These are phyloP conservation scores for Yarrowia phangngaensis DNA, from an alignment of 805 yeast species.

Conservation along the genomic window DNA sequence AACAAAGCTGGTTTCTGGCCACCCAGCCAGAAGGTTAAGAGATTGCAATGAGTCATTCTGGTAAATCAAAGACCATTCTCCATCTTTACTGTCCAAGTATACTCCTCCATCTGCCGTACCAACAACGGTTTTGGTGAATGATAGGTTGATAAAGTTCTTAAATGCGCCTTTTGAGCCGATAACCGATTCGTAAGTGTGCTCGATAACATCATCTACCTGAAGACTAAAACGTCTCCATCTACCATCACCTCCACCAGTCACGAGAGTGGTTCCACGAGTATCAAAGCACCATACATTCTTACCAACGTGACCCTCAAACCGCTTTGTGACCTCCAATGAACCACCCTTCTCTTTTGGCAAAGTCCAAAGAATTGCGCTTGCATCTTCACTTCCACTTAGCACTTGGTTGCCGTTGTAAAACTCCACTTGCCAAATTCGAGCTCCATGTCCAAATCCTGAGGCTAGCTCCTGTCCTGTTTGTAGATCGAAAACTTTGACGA, in stretches of 20 bases:
- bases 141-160: constrained; percentile 56
- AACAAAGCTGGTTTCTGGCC: neutral
- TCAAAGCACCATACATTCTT: constrained; percentile 80
- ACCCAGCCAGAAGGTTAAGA: constrained; percentile 12
- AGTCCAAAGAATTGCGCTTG: constrained; percentile 77
- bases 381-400: constrained; percentile 80
- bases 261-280: constrained; percentile 54
- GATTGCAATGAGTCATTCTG: constrained; percentile 1
- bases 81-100: neutral
- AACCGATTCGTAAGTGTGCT: neutral
- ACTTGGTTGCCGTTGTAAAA: constrained; percentile 48
- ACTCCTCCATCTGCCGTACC: constrained; percentile 18
- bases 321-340: constrained; percentile 44
- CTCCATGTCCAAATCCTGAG: constrained; percentile 94
- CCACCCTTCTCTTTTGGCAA: constrained; percentile 37
- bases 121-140: neutral
- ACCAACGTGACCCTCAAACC: constrained; percentile 71
- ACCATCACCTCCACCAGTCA: constrained; percentile 86
- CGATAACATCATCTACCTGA: constrained; percentile 41
- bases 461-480: constrained; percentile 56
- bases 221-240: constrained; percentile 53
- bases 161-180: constrained; percentile 50
- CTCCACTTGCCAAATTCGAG: constrained; percentile 82
- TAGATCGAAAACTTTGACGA: constrained; percentile 72
- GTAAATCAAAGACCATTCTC: neutral